phyloP scores from a whole-genome alignment of 176 grass and related monocot genomes.

The Oryza meyeriana region DNA sequence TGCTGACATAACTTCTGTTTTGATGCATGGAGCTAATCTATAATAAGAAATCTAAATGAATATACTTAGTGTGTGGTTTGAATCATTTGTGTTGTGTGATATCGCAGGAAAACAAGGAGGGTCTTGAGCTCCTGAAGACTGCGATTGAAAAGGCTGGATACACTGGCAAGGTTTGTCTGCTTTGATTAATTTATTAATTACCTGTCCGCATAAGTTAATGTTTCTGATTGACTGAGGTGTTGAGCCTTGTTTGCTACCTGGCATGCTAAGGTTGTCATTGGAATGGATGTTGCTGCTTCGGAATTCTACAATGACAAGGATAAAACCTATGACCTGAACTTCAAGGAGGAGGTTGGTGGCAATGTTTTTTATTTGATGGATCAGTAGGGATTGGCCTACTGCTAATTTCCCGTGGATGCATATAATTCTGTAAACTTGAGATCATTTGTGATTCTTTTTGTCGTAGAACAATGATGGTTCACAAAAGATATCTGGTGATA shows the following conservation, averaged over 20 bases:
- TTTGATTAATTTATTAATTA: background rate
- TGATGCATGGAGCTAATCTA: background rate
- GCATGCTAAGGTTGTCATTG: conserved; percentile 84
- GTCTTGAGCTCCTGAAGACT: conserved; percentile 91
- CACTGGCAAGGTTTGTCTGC: conserved; percentile 70
- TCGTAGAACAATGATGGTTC: conserved; percentile 92
- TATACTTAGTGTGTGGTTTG: background rate
- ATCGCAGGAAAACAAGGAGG: conserved; percentile 88
- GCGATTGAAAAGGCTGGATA: conserved; percentile 94
- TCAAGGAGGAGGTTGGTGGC: conserved; percentile 78
- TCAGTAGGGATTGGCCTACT: background rate
- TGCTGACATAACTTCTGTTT: background rate
- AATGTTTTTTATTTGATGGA: background rate
- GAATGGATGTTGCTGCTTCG: conserved; percentile 99
- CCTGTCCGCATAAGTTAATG: background rate
- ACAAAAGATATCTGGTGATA: conserved; percentile 93
- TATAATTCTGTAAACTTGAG: background rate
- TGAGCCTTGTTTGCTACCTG: background rate
- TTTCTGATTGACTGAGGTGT: background rate
- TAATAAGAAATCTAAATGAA: background rate
- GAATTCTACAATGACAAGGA: conserved; percentile 94
- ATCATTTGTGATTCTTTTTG: background rate
- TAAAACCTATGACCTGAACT: conserved; percentile 90
- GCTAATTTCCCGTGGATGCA: background rate
- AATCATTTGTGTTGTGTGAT: background rate